A percentile compares a stretch with the other conserved stretches of the same genome.
Conservation (phyloP, 768 basidiomycete genomes). For the Boletus pseudopeckii region DNA sequence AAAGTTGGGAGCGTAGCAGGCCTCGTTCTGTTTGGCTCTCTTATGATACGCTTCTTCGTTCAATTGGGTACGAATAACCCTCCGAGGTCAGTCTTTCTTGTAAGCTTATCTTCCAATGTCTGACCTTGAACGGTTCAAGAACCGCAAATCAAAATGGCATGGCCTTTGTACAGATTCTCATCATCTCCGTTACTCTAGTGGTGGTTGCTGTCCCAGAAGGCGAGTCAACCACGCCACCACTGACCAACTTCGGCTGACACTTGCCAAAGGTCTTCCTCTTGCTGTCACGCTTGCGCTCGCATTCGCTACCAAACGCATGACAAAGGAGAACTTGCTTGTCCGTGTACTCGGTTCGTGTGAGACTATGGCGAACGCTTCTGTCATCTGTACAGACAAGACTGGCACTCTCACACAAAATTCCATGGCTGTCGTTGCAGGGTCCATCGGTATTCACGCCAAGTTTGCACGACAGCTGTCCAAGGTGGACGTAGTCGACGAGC, state of each 20-base stretch:
- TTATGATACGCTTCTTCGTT: conserved; percentile 96
- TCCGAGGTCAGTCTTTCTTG: conserved; percentile 39
- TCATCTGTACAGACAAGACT: conserved; percentile 94
- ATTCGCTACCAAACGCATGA: conserved; percentile 99
- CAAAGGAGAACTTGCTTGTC: conserved; percentile 89
- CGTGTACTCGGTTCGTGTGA: conserved; percentile 96
- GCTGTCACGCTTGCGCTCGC: conserved; percentile 96
- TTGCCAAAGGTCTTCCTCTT: conserved; percentile 71
- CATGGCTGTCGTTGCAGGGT: conserved; percentile 97
- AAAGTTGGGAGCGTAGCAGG: conserved; percentile 85
- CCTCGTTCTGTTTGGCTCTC: conserved; percentile 69
- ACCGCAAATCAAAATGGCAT: conserved; percentile 82
- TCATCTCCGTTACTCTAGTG: conserved; percentile 90
- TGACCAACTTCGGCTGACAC: background rate
- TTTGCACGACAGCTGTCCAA: conserved; percentile 77
- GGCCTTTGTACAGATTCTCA: conserved; percentile 87
- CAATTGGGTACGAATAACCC: conserved; percentile 67
- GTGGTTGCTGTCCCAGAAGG: conserved; percentile 89
- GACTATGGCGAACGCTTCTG: conserved; percentile 97
- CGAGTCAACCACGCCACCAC: conserved; percentile 14
- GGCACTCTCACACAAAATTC: conserved; percentile 93
- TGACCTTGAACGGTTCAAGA: conserved; percentile 33
- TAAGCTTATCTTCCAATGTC: background rate
- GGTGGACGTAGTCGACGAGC: conserved; percentile 64
- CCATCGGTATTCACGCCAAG: conserved; percentile 90